Evolutionary conservation across 2,329 filamentous ascomycete species (phyloP).

Genomic region (Fusarium torreyae): DNA sequence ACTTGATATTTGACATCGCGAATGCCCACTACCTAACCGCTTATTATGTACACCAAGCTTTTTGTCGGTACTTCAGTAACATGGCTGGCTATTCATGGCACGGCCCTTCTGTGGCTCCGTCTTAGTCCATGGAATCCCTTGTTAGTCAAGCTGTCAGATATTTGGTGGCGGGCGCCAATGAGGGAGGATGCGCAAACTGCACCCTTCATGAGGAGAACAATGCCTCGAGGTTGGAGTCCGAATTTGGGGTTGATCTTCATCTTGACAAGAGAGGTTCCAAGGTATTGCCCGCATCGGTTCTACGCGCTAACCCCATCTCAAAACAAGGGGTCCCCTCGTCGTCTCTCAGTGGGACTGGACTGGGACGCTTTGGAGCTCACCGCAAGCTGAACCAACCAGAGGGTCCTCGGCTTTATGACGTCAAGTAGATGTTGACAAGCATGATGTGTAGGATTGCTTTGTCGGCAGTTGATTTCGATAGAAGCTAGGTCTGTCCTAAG

Average conservation of each 20-base stretch:
- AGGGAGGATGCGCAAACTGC: neutral
- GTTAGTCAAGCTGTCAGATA: constrained; percentile 36
- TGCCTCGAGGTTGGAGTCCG: constrained; percentile 28
- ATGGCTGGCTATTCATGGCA: constrained; percentile 24
- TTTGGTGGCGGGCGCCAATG: constrained; percentile 36
- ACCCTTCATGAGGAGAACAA: constrained; percentile 17
- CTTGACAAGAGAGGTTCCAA: constrained; percentile 42
- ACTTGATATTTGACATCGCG: constrained; percentile 3
- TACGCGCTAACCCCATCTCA: constrained; percentile 39
- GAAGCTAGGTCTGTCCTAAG: constrained; percentile 23
- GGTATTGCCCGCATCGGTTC: constrained; percentile 34
- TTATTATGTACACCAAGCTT: constrained; percentile 18
- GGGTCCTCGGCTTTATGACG: constrained; percentile 41
- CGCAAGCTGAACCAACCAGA: constrained; percentile 43
- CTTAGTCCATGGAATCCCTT: constrained; percentile 17
- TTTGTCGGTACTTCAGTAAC: constrained; percentile 1
- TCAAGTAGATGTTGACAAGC: constrained; percentile 33
- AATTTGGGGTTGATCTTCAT: constrained; percentile 46
- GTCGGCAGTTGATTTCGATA: constrained; percentile 34
- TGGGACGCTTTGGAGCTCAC: constrained; percentile 39
- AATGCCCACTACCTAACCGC: constrained; percentile 9
- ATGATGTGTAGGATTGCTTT: constrained; percentile 25
- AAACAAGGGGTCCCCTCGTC: constrained; percentile 37
- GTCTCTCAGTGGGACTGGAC: constrained; percentile 4
- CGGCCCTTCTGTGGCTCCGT: constrained; percentile 34